These are phyloP conservation scores for Aspergillus novoparasiticus DNA, from an alignment of 2,329 filamentous ascomycete genomes.

Conservation along the genomic window DNA sequence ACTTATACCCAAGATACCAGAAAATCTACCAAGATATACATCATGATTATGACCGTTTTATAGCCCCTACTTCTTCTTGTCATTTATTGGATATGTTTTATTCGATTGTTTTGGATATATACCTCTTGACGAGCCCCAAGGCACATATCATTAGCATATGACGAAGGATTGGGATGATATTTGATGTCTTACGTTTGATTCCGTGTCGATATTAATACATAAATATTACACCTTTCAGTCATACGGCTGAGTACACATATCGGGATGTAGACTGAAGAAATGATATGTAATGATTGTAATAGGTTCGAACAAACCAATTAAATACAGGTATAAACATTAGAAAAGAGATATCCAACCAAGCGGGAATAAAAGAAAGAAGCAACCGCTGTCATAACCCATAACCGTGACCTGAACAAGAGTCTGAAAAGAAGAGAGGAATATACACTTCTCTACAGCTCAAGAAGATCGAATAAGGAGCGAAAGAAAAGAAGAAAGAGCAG, in stretches of 20 bases:
- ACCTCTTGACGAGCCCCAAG: conserved; percentile 9
- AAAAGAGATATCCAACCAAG: neutral
- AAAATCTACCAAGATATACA: neutral
- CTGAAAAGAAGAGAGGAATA: neutral
- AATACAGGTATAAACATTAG: neutral
- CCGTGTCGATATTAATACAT: conserved; percentile 1
- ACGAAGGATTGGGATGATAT: neutral
- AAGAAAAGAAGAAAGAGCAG: neutral
- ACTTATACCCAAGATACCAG: neutral
- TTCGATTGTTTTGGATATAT: conserved; percentile 17
- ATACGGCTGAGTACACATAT: no score
- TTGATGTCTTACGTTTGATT: conserved; percentile 3
- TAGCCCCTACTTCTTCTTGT: neutral
- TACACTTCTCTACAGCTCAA: neutral
- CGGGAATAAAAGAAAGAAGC: conserved; percentile 10
- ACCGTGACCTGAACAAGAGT: conserved; percentile 19
- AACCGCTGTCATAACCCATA: conserved; percentile 33
- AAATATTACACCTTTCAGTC: neutral
- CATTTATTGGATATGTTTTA: conserved; percentile 13
- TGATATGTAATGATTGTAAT: neutral
- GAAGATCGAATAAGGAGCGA: neutral
- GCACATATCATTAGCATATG: conserved; percentile 1
- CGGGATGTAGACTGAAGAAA: neutral
- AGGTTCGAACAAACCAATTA: neutral
- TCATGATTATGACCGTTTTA: conserved; percentile 1